Evolutionary conservation across 495 filamentous ascomycete genomes (phyloP).

Genomic region (Pyrenula massariospora): DNA sequence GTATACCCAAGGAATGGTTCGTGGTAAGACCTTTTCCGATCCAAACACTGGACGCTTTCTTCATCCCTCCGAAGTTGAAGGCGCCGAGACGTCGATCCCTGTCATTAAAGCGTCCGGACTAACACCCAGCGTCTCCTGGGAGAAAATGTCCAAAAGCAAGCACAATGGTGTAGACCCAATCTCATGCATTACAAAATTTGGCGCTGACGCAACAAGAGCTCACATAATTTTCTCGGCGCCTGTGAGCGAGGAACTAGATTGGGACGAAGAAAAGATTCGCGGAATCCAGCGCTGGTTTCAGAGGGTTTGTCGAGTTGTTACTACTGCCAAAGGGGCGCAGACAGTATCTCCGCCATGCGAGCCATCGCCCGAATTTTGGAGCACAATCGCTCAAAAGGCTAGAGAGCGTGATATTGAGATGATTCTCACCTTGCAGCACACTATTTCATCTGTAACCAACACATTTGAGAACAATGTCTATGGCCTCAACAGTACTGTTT

Average conservation of each 20-base stretch:
- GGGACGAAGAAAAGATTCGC: constrained; percentile 74
- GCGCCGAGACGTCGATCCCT: constrained; percentile 42
- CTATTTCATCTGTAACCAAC: constrained; percentile 53
- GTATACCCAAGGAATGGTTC: constrained; percentile 85
- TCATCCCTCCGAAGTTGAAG: constrained; percentile 63
- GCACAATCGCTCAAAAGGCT: constrained; percentile 9
- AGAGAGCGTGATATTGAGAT: constrained; percentile 42
- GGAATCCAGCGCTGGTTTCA: constrained; percentile 72
- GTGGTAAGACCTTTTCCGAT: constrained; percentile 72
- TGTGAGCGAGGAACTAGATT: constrained; percentile 70
- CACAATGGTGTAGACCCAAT: constrained; percentile 85
- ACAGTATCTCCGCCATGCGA: neutral
- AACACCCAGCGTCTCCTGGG: constrained; percentile 50
- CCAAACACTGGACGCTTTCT: constrained; percentile 66
- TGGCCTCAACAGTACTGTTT: constrained; percentile 68
- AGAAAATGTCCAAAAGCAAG: constrained; percentile 97
- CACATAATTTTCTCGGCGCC: constrained; percentile 84
- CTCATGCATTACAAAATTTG: constrained; percentile 55
- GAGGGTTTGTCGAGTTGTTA: constrained; percentile 35
- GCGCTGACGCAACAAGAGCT: constrained; percentile 73
- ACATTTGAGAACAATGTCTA: constrained; percentile 57
- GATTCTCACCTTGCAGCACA: constrained; percentile 51
- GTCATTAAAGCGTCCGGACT: constrained; percentile 46
- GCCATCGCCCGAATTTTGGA: neutral
- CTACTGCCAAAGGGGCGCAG: constrained; percentile 3